Evolutionary conservation across 495 filamentous ascomycete genomes (phyloP), one percentile per base, ranked within the genome.

Genomic region (Cercophora scortea): DNA sequence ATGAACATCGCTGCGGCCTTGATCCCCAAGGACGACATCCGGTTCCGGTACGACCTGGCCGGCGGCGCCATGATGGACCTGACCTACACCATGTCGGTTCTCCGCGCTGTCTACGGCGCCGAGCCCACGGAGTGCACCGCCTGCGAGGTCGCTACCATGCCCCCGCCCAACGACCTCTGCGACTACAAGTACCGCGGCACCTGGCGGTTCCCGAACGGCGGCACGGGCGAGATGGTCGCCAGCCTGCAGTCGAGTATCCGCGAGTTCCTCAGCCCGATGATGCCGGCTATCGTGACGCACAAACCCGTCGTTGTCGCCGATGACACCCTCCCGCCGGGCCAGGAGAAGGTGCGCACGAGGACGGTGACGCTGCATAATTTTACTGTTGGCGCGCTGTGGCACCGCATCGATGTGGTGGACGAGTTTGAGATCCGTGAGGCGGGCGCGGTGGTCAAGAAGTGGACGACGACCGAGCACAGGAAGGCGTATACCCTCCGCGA

Each of bases 1-100:
- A 51, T 66, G 11, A 63, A 52, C 53, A 41, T 70, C 0, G 71
- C 70, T 12, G 58, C 48, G 18, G 50, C 51, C 49, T 17, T 60
- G 3, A 52, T 71, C 34, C 50, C 43, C 32, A 61, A 62, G 6
- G 70, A 79, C 45, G 74, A 85, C 58, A 86, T 83, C 54, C 66
- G 79, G 4, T 84, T 72, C 65, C 53, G 71, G 17, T 84, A 78
- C 52, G 62, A 72, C 3, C 66, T 84, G 0, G 67, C 71, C 6
- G 82, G 83, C 0, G 84, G 82, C n/a, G 58, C 71, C 8, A 55
- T 80, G 45, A 79, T 86, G 79, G 80, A 83, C 54, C 64, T 80
- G 6, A 69, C 73, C 0, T 85, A 84, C 57, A 67, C 67, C 11
- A 49, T 79, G 11, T 69, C 67, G 15, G 54, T 66, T 6, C 52